phyloP scores from a whole-genome alignment of 345 rosid species.

The Populus pruinosa region DNA sequence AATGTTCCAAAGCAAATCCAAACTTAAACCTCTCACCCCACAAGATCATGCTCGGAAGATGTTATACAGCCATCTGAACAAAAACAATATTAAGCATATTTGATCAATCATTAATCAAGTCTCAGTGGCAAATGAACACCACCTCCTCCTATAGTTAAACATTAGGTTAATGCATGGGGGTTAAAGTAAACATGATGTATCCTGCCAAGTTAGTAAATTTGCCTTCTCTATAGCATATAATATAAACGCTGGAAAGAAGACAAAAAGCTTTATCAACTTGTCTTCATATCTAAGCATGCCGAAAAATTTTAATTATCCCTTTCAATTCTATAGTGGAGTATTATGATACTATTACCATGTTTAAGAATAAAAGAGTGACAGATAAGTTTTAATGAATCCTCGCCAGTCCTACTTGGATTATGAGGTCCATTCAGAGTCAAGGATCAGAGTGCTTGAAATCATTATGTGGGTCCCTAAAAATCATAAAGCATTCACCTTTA shows the following conservation, averaged over 20 bases:
- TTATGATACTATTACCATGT: background rate
- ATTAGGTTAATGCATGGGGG: background rate
- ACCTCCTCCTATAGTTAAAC: background rate
- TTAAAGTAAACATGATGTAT: background rate
- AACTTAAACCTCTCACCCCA: background rate
- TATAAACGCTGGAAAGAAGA: background rate
- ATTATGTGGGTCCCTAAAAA: constrained; percentile 19
- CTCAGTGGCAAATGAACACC: background rate
- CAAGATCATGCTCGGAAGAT: background rate
- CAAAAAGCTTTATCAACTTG: background rate
- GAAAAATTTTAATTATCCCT: background rate
- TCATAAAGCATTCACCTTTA: constrained; percentile 19
- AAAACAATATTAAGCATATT: background rate
- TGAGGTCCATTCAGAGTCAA: constrained; percentile 6
- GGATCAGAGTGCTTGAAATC: constrained; percentile 23
- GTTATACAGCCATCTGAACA: background rate
- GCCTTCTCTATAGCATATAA: background rate
- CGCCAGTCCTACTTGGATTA: background rate
- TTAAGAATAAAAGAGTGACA: background rate
- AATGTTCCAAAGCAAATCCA: background rate
- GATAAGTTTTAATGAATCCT: background rate
- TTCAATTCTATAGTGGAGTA: background rate
- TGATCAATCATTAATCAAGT: background rate
- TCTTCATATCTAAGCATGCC: constrained; percentile 3
- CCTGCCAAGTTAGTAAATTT: background rate